Evolutionary conservation across 257 asterid genomes (phyloP), one percentile per base, ranked within the genome.

Genomic region (Forsythia viridissima): DNA sequence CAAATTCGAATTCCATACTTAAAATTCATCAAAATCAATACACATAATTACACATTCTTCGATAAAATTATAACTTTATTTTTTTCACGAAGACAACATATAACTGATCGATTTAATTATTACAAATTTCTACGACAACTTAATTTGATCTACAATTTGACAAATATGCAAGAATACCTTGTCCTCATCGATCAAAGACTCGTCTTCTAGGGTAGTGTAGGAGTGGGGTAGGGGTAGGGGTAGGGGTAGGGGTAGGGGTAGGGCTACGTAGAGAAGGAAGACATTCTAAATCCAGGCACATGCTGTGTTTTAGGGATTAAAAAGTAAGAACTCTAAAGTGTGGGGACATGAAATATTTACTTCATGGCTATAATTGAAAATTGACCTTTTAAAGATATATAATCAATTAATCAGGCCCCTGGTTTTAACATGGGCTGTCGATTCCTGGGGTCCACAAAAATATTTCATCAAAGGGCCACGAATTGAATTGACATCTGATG

Each of bases 381-480:
- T 21, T 75, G 52, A 24, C 52, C 76, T 73, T 20, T 63, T 48
- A 81, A 12, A 12, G 57, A 13, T 16, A 30, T 30, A 30, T 30
- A 30, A 30, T 30, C 34, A 30, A 30, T 30, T 1, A 30, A 30
- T 30, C 18, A 65, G 39, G 61, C 63, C 34, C 34, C 59, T 69
- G 73, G 86, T 77, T 80, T 66, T 21, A 82, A 84, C 80, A 59
- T 81, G 89, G 89, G 87, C 51, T 83, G 80, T 75, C 52, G 72
- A 57, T 79, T 77, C 81, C 15, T 75, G 72, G 77, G 78, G 71
- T 72, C 74, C 30, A 39, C 75, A 10, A 48, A 51, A 12, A 39
- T 71, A n/a, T 38, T 65, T 57, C 39, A 81, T 73, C 69, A 20
- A 70, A 51, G 80, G 85, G 82, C 80, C 84, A 81, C 59, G 30